A percentile compares a stretch with the other conserved stretches of the same genome.
These are phyloP conservation scores for Phytophthora palmivora DNA, from an alignment of 352 stramenopile species.

Conservation along the genomic window DNA sequence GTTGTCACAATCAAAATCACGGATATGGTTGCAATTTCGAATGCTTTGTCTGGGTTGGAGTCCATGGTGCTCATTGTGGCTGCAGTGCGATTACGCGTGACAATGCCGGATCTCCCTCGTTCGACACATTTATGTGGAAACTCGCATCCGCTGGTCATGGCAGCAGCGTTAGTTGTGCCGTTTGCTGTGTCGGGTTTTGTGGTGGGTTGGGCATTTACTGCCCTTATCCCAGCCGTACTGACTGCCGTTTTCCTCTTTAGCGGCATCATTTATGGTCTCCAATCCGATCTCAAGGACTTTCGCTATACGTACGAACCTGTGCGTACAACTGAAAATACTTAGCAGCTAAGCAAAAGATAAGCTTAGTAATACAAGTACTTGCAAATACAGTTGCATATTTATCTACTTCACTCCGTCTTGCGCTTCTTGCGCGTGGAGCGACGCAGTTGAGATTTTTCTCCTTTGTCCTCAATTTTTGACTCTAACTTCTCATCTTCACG, in stretches of 20 bases:
- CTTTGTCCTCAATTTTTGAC: conserved; percentile 17
- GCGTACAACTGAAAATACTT: conserved; percentile 13
- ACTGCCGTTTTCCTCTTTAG: conserved; percentile 56
- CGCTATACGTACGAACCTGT: conserved; percentile 28
- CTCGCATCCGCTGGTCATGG: conserved; percentile 36
- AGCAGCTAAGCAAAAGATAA: conserved; percentile 3
- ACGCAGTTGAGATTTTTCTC: conserved; percentile 28
- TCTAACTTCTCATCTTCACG: conserved; percentile 3
- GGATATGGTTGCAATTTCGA: conserved; percentile 64
- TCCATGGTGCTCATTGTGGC: conserved; percentile 50
- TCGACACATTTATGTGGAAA: conserved; percentile 56
- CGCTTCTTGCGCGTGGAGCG: conserved; percentile 60
- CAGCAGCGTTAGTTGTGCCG: conserved; percentile 44
- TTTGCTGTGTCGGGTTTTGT: conserved; percentile 43
- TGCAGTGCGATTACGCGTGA: conserved; percentile 49
- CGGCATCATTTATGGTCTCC: conserved; percentile 55
- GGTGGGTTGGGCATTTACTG: conserved; percentile 48
- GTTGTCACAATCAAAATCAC: conserved; percentile 58
- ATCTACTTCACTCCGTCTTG: conserved; percentile 32
- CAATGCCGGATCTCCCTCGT: conserved; percentile 37
- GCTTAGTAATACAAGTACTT: conserved; percentile 1
- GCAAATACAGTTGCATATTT: conserved; percentile 19
- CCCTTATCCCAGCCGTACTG: conserved; percentile 49
- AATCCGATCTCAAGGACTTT: conserved; percentile 60
- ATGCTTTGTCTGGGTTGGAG: conserved; percentile 54